Percentiles rank a stretch among this genome's conserved stretches.
Evolutionary conservation across 1,284 basidiomycete species (phyloP).

Genomic region (Chondrostereum purpureum): DNA sequence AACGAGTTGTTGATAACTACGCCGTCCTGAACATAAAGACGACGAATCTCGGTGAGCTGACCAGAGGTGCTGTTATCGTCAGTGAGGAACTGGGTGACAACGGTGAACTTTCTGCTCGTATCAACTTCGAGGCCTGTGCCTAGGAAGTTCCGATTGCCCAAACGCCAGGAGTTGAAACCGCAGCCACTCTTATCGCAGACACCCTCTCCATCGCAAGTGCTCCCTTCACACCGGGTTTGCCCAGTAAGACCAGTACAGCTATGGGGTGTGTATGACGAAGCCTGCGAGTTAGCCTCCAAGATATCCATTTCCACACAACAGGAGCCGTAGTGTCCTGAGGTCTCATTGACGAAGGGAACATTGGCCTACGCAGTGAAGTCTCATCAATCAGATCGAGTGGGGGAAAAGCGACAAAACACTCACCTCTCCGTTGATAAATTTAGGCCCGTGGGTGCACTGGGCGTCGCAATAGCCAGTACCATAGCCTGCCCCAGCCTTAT

Average conservation of each 20-base stretch:
- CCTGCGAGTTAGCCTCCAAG: conserved; percentile 48
- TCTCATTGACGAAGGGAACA: not conserved
- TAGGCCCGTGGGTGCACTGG: conserved; percentile 43
- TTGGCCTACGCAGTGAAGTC: not conserved
- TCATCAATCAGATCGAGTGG: too few species aligned
- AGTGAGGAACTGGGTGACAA: conserved; percentile 52
- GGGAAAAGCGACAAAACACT: conserved; percentile 2
- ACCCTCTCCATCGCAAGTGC: conserved; percentile 26
- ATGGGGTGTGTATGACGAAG: conserved; percentile 42
- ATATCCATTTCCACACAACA: conserved; percentile 55
- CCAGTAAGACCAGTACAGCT: conserved; percentile 21
- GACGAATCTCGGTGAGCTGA: conserved; percentile 42
- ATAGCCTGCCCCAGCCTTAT: conserved; percentile 47
- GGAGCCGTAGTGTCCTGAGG: conserved; percentile 32
- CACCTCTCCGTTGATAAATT: conserved; percentile 45
- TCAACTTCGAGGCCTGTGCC: conserved; percentile 29
- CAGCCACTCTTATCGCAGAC: conserved; percentile 35
- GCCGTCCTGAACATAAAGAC: conserved; percentile 46
- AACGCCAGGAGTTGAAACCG: conserved; percentile 42
- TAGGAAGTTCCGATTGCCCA: conserved; percentile 25
- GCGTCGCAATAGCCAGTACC: conserved; percentile 51
- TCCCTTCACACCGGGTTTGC: conserved; percentile 34
- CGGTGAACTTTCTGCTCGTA: conserved; percentile 40
- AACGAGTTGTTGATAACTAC: conserved; percentile 41
- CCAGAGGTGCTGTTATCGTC: conserved; percentile 36